Conservation (phyloP, 768 basidiomycete species). For the Albatrellus ellisii region DNA sequence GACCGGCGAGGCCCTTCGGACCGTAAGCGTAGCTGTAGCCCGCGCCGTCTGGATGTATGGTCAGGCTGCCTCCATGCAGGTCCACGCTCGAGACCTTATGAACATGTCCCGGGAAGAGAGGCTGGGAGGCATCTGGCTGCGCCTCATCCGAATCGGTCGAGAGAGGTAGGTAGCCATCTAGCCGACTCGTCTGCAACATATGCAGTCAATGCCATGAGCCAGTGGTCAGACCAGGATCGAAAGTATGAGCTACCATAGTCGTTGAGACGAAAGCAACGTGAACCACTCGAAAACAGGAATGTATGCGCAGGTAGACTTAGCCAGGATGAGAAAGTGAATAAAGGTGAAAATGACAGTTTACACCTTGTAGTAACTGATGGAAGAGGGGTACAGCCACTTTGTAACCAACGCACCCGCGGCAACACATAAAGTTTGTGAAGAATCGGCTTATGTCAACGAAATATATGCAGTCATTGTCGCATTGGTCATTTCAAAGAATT, state of each 20-base stretch:
- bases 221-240: neutral
- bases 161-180: constrained; percentile 4
- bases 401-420: no score
- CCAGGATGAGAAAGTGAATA: no score
- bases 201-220: no score
- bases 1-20: constrained; percentile 50
- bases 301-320: no score
- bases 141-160: neutral
- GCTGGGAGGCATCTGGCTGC: neutral
- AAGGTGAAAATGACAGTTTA: no score
- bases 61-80: constrained; percentile 9
- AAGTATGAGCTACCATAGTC: neutral
- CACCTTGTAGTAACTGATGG: no score
- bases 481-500: no score
- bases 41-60: constrained; percentile 10
- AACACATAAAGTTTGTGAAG: no score
- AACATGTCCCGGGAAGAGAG: neutral
- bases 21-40: constrained; percentile 61
- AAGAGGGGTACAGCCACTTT: no score
- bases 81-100: neutral
- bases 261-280: neutral
- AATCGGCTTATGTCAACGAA: no score
- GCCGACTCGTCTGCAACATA: no score
- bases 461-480: no score
- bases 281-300: neutral